Evolutionary conservation across 257 asterid genomes (phyloP).

Genomic region (Solanum bukasovii): DNA sequence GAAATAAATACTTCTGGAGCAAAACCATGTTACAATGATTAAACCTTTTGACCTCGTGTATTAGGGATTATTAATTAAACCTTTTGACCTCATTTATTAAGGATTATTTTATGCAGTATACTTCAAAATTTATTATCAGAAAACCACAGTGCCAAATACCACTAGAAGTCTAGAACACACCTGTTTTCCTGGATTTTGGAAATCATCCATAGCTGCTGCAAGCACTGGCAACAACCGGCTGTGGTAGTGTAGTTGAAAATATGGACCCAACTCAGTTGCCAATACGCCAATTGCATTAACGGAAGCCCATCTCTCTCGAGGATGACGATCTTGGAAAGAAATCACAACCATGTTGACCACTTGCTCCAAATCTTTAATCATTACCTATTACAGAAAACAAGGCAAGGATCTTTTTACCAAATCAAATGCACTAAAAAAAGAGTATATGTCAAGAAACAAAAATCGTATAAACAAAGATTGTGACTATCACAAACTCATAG

Average conservation of each 20-base stretch:
- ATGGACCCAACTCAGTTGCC: constrained; percentile 64
- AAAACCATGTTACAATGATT: neutral
- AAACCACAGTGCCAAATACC: neutral
- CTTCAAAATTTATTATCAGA: neutral
- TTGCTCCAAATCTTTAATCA: neutral
- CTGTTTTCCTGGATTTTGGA: constrained; percentile 63
- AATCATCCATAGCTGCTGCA: constrained; percentile 57
- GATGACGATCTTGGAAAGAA: neutral
- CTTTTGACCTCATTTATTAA: no score
- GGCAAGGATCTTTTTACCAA: neutral
- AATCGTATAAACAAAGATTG: neutral
- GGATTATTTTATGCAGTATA: neutral
- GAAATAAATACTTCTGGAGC: neutral
- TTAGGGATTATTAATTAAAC: neutral
- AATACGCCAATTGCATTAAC: constrained; percentile 55
- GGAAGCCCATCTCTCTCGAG: constrained; percentile 20
- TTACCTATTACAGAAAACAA: neutral
- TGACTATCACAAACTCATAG: neutral
- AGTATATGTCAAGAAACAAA: neutral
- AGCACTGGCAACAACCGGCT: constrained; percentile 47
- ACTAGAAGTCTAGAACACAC: constrained; percentile 13
- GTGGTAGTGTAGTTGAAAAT: constrained; percentile 57
- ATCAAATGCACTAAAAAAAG: neutral
- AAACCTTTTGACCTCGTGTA: neutral
- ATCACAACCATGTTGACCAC: neutral